Base-by-base conservation (phyloP, 768 basidiomycete genomes). In the Mycena vitilis region DNA sequence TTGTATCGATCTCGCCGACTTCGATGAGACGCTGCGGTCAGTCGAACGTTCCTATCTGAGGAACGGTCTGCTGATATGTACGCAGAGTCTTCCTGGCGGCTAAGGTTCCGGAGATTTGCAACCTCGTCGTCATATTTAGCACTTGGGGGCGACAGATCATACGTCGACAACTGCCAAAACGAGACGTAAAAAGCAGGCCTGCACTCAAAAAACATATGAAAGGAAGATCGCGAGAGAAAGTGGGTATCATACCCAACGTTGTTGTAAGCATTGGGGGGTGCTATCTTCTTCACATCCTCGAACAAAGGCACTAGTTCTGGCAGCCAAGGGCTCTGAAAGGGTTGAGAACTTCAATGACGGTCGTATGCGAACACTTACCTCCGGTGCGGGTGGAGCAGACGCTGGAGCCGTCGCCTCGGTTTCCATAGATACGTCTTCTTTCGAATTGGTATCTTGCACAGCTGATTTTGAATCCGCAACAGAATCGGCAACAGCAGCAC, bases 91-190 rank as follows among this genome's bases (percentile, higher is more conserved):
- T 93, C 92, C 73, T 91, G 86, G 4, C 87, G 87, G 73, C 89
- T 91, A 36, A 92, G 80, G 5, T 85, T 79, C 44, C 87, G 85
- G 37, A 94, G 77, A 18, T 84, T 81, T 30, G 86, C 83, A 37
- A 88, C 87, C 74, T 95, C 93, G 74, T 93, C 91, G 52, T 94
- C 90, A 69, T 99, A 99, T 66, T 88, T 88, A 8, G 87, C 75
- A 20, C 85, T 83, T 0, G 96, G 95, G 15, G 94, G 92, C 0
- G 88, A 81, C 40, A 99, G 85, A 78, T 99, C 98, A 74, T 95
- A 94, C 40, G 93, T 92, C 0, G 95, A 92, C 59, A 99, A 80
- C 77, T 98, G 96, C 98, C 98, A 99, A 81, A 98, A 99, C 4
- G 96, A 95, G 53, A 94, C 80, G 75, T 96, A 98, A 81, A 99